These are phyloP conservation scores for Talaromyces sp. DNA, from an alignment of 2,329 filamentous ascomycete genomes.

Conservation along the genomic window DNA sequence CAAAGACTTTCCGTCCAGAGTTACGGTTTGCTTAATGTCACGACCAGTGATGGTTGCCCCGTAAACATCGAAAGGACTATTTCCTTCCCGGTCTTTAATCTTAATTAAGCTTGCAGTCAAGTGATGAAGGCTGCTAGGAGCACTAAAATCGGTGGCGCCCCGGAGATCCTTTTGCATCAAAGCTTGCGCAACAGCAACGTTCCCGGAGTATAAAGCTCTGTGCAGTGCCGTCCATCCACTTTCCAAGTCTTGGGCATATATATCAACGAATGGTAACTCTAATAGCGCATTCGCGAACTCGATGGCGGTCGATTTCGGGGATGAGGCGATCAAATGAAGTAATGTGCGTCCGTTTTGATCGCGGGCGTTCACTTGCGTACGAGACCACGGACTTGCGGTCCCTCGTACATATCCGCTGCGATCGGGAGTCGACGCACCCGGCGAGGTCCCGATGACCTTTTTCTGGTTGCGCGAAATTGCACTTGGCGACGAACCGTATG, in stretches of 20 bases:
- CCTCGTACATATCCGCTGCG: constrained; percentile 24
- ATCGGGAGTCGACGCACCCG: constrained; percentile 44
- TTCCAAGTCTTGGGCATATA: constrained; percentile 83
- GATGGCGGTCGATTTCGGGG: constrained; percentile 64
- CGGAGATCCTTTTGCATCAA: constrained; percentile 75
- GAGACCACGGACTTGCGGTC: constrained; percentile 43
- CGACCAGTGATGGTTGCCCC: constrained; percentile 78
- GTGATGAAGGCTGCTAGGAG: constrained; percentile 53
- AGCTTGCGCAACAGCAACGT: constrained; percentile 77
- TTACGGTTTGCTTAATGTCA: constrained; percentile 50
- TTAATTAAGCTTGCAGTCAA: constrained; percentile 77
- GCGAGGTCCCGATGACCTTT: constrained; percentile 45
- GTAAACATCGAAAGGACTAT: constrained; percentile 91
- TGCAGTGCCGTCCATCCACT: constrained; percentile 96
- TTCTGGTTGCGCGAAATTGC: constrained; percentile 49
- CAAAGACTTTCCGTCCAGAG: constrained; percentile 25
- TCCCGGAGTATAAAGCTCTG: constrained; percentile 83
- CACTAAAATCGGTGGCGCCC: constrained; percentile 61
- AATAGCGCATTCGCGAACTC: constrained; percentile 76
- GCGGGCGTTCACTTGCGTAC: constrained; percentile 76
- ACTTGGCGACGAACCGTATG: constrained; percentile 31
- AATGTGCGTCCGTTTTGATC: constrained; percentile 80
- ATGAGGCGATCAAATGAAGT: constrained; percentile 79
- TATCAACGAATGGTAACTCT: constrained; percentile 76
- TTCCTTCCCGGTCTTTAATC: constrained; percentile 91